Base-by-base conservation (phyloP, 768 basidiomycete species). In the Lactifluus echinatus region DNA sequence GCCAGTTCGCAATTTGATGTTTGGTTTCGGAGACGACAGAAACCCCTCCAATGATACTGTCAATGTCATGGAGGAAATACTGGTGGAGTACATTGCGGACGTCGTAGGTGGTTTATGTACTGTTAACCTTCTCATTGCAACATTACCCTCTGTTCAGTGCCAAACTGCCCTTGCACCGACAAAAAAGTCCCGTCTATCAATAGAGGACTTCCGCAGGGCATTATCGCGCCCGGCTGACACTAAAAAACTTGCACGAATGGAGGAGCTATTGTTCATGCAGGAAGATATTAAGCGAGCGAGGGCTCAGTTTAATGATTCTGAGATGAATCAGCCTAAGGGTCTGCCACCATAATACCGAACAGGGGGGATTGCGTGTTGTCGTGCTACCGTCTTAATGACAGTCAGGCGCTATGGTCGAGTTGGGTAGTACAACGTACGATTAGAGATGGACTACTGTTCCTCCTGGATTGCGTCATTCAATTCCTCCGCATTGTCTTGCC, bases 191-290 rank as follows among this genome's bases (percentile, higher is more conserved):
- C 81, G 89, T n/a, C 66, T 92, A 45, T 86, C 89, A 2, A 83
- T 93, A 55, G 93, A 95, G 66, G 93, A 94, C 66, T 74, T 95
- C 48, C 79, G 89, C 24, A 80, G 85, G 57, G 87, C 81, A 7
- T 73, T 95, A 23, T 89, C 89, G 26, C 76, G 84, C 48, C 85
- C 88, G 2, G 87, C 88, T n/a, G 93, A 94, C 66, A 85, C 88
- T 31, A 93, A 93, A 72, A 94, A 94, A 69, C 79, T 94, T 23
- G 91, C 92, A 17, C 78, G 93, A 55, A 85, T 94, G 83, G 92
- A 95, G 68, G 93, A 95, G 67, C 72, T 95, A 34, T 67, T 94
- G 33, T 92, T 91, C 74, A 91, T 93, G 87, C 89, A 93, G 68
- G 90, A 92, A 67, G 92, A 93, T 65, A 93, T 94, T 71, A 89